Evolutionary conservation across 1,139 yeast genomes (phyloP).

Genomic region (Taphrina wiesneri): DNA sequence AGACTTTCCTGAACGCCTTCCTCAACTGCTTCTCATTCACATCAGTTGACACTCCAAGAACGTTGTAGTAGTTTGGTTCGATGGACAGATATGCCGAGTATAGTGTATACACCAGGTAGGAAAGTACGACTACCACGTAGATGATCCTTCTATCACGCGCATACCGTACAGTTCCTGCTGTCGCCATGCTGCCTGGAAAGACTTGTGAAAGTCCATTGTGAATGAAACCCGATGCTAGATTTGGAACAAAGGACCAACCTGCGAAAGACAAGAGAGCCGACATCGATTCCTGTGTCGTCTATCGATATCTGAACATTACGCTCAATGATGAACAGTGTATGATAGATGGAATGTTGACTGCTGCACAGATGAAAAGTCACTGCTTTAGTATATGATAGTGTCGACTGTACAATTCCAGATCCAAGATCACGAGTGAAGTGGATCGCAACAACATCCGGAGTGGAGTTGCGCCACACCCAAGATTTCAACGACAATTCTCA

Average conservation of each 20-base stretch:
- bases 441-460: not conserved
- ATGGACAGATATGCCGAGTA: constrained; percentile 1
- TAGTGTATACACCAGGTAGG: constrained; percentile 26
- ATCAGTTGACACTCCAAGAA: constrained; percentile 37
- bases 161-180: constrained; percentile 14
- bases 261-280: constrained; percentile 10
- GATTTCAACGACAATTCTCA: not conserved
- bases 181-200: not conserved
- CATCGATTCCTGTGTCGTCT: not conserved
- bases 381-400: too few species aligned
- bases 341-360: too few species aligned
- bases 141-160: constrained; percentile 26
- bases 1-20: constrained; percentile 41
- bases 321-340: too few species aligned
- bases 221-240: constrained; percentile 32
- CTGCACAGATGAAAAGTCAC: too few species aligned
- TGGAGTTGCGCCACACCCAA: not conserved
- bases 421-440: too few species aligned
- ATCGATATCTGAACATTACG: not conserved
- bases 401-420: too few species aligned
- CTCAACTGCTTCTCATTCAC: constrained; percentile 39
- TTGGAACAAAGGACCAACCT: constrained; percentile 35
- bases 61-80: constrained; percentile 37
- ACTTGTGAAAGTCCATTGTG: constrained; percentile 14
- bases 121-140: constrained; percentile 21